Evolutionary conservation across 495 filamentous ascomycete genomes (phyloP).

Genomic region (Aspergillus wentii): DNA sequence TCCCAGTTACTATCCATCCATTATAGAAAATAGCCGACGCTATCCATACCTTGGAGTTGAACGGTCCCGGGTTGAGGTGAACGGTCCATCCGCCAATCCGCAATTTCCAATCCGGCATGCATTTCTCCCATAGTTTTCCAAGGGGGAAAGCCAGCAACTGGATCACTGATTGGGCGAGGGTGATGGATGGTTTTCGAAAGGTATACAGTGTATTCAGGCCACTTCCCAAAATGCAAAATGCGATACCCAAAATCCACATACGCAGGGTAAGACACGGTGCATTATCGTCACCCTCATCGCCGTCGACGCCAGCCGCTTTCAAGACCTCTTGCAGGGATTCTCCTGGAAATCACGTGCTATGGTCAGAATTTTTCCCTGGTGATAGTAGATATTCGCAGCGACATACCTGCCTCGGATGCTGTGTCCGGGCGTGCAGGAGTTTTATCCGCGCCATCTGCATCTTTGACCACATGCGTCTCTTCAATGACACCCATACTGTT

Average conservation of each 20-base stretch:
- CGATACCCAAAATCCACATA: constrained; percentile 59
- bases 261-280: constrained; percentile 54
- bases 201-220: constrained; percentile 64
- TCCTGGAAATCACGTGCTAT: no score
- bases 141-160: constrained; percentile 63
- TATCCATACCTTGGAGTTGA: constrained; percentile 44
- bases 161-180: constrained; percentile 53
- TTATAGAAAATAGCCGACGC: background rate
- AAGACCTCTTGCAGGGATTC: no score
- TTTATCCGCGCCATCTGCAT: no score
- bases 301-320: constrained; percentile 21
- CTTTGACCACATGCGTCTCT: no score
- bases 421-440: no score
- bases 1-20: no score
- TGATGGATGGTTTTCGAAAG: constrained; percentile 46
- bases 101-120: constrained; percentile 44
- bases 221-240: constrained; percentile 53
- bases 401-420: no score
- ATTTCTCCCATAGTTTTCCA: constrained; percentile 47
- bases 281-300: constrained; percentile 16
- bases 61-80: constrained; percentile 61
- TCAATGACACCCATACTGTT: no score
- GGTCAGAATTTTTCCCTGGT: no score
- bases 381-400: no score
- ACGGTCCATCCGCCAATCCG: constrained; percentile 43